phyloP scores from a whole-genome alignment of 805 yeast genomes.

The Lipomyces yamanashiensis region DNA sequence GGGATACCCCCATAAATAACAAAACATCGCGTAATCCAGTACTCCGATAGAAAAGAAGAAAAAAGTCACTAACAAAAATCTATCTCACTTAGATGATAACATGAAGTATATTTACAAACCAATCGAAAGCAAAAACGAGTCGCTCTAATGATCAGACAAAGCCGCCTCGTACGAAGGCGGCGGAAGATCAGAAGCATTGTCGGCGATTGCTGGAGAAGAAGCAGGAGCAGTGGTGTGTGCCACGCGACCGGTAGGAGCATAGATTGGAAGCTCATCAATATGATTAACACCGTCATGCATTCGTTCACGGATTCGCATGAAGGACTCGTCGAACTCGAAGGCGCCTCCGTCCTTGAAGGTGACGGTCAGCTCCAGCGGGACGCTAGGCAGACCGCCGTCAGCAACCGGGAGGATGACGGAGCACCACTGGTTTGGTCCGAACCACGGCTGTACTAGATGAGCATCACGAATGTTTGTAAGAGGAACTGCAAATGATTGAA shows the following conservation, averaged over 20 bases:
- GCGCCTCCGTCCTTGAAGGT: constrained; percentile 42
- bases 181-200: background rate
- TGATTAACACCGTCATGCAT: constrained; percentile 37
- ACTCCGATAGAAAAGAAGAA: background rate
- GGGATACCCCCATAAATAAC: background rate
- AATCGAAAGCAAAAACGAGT: background rate
- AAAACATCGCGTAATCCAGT: background rate
- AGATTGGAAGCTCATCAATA: constrained; percentile 38
- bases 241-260: constrained; percentile 15
- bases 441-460: constrained; percentile 40
- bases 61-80: background rate
- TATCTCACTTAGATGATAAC: background rate
- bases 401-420: constrained; percentile 35
- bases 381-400: constrained; percentile 38
- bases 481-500: constrained; percentile 38
- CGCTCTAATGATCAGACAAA: background rate
- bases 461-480: constrained; percentile 34
- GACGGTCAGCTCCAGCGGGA: constrained; percentile 33
- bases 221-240: background rate
- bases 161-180: constrained; percentile 14
- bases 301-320: constrained; percentile 38
- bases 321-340: constrained; percentile 38
- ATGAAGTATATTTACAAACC: background rate
- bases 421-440: constrained; percentile 39
- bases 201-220: background rate